These are phyloP conservation scores for Capronia americana DNA, from an alignment of 2,329 filamentous ascomycete genomes.

Conservation along the genomic window DNA sequence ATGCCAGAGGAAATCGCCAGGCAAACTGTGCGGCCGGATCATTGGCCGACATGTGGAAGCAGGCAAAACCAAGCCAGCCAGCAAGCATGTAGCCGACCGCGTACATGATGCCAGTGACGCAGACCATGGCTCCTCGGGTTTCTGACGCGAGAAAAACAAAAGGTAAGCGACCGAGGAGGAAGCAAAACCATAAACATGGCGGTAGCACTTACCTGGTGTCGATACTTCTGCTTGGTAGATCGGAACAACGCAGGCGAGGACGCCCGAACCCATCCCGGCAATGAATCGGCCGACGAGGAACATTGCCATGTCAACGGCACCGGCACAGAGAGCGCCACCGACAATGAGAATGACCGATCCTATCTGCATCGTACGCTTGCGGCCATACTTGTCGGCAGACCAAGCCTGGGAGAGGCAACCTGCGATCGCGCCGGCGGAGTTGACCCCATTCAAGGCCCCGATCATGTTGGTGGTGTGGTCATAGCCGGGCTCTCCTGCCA, in stretches of 20 bases:
- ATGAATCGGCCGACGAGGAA: slow-evolving; percentile 35
- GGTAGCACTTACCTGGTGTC: slow-evolving; percentile 28
- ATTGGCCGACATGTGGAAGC: slow-evolving; percentile 58
- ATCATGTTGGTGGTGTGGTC: slow-evolving; percentile 51
- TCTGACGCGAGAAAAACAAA: neutral
- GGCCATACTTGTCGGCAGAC: slow-evolving; percentile 47
- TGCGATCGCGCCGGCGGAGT: slow-evolving; percentile 50
- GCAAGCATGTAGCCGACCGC: slow-evolving; percentile 37
- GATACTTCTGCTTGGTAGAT: slow-evolving; percentile 39
- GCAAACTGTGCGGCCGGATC: slow-evolving; percentile 39
- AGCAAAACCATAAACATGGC: neutral
- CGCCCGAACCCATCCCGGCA: slow-evolving; percentile 58
- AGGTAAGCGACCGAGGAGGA: neutral
- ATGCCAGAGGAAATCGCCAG: slow-evolving; percentile 46
- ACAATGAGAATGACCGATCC: slow-evolving; percentile 38
- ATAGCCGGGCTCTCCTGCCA: slow-evolving; percentile 50
- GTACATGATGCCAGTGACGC: slow-evolving; percentile 34
- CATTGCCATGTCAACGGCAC: slow-evolving; percentile 47
- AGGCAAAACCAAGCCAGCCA: slow-evolving; percentile 38
- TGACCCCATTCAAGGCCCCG: slow-evolving; percentile 54
- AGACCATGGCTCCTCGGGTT: slow-evolving; percentile 37
- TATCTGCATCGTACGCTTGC: slow-evolving; percentile 50
- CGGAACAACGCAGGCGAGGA: slow-evolving; percentile 43
- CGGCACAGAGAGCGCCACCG: slow-evolving; percentile 47
- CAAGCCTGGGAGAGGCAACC: slow-evolving; percentile 49